These are phyloP conservation scores for Termitomyces sp. DNA, from an alignment of 768 basidiomycete genomes.

Conservation along the genomic window DNA sequence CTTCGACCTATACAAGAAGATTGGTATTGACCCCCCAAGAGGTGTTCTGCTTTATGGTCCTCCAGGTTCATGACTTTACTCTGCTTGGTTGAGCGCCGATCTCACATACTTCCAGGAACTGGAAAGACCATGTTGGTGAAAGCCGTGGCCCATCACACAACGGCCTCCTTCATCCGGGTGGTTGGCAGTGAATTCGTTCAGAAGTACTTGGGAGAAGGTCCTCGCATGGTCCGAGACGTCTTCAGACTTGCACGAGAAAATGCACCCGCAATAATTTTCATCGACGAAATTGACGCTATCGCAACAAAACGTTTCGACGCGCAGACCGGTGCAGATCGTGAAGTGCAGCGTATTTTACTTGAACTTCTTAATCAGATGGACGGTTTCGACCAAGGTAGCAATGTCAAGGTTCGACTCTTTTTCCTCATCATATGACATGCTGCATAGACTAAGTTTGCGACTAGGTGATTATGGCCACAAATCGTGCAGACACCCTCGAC, in stretches of 20 bases:
- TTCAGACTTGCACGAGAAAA: slow-evolving; percentile 98
- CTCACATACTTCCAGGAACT: slow-evolving; percentile 55
- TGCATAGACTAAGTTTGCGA: background rate
- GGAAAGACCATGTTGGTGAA: slow-evolving; percentile 99
- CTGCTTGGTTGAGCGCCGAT: background rate
- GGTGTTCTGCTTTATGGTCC: slow-evolving; percentile 97
- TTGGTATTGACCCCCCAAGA: slow-evolving; percentile 97
- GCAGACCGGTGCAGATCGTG: slow-evolving; percentile 97
- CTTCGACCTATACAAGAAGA: slow-evolving; percentile 98
- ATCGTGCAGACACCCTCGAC: slow-evolving; percentile 96
- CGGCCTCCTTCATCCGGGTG: slow-evolving; percentile 96
- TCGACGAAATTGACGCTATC: slow-evolving; percentile 98
- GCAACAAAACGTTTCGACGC: slow-evolving; percentile 99
- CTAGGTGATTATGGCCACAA: slow-evolving; percentile 99
- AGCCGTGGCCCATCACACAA: slow-evolving; percentile 98
- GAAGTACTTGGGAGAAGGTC: slow-evolving; percentile 98
- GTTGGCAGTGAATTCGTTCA: slow-evolving; percentile 99
- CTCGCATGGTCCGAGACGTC: slow-evolving; percentile 99
- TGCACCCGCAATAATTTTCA: slow-evolving; percentile 97
- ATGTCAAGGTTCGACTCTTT: slow-evolving; percentile 77
- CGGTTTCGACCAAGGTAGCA: slow-evolving; percentile 97
- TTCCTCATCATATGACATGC: background rate
- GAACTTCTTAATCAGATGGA: slow-evolving; percentile 99
- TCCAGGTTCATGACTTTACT: slow-evolving; percentile 57
- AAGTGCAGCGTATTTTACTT: slow-evolving; percentile 96